Evolutionary conservation across 139 green algal genomes (phyloP), one percentile per base, ranked within the genome.

Genomic region (Axilococcus clingmanii): DNA sequence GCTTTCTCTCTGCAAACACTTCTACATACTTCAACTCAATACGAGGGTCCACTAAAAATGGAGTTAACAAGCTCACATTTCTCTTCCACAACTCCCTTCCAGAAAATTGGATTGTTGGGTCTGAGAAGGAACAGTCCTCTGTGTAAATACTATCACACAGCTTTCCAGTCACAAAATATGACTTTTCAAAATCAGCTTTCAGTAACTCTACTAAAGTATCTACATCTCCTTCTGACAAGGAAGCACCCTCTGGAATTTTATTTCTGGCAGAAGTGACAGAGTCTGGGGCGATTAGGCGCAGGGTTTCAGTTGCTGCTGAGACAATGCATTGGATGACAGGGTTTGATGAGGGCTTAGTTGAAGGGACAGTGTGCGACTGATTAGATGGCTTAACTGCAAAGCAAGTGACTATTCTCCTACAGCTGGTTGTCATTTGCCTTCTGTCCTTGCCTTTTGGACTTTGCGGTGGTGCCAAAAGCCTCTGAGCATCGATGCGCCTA

Each of bases 101-200:
- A 50, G 25, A 32, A 43, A 84, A 84, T n/a, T 42, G 51, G 2
- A 84, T 54, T 4, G 76, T 84, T 0, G 76, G 76, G 47, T 84
- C 76, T 0, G 58, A 75, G 59, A 79, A 84, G 32, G 56, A 57
- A 54, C 76, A 84, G 38, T 80, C 46, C 0, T 56, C 49, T 1
- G 59, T 56, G 28, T 84, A 84, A 5, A 84, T 83, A 20, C 32
- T 40, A 29, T 81, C 66, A 22, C 65, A 53, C 20, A 84, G 34
- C 14, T 67, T 19, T 0, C 74, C 72, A 19, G 61, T 59, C n/a
- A 69, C 52, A 46, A 69, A 69, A 31, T 69, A 69, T 4, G 43
- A 8, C 8, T 28, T 52, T 9, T 43, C 27, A 25, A 35, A 69
- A 29, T 69, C 61, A 22, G 5, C 17, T 2, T 37, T 38, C 17